Evolutionary conservation across 164 flowering plant genomes (phyloP).

Genomic region (Houttuynia cordata): DNA sequence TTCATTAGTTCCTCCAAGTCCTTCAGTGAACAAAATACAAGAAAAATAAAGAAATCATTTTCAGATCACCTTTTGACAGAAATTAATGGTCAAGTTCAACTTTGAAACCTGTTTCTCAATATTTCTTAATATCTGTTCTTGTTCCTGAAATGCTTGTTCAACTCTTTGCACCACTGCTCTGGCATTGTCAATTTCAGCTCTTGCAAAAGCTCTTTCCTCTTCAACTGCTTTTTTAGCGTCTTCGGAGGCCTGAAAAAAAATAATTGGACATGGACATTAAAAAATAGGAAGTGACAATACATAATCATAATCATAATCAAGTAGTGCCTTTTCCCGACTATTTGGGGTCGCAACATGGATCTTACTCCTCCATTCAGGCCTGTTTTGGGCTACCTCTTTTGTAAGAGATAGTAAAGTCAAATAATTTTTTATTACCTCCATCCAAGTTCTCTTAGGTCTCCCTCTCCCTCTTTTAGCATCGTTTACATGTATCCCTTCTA

Average conservation of each 20-base stretch:
- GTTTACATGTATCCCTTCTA: no score
- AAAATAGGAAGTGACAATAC: no score
- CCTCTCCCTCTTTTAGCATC: no score
- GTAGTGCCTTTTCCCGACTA: no score
- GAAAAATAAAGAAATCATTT: not conserved
- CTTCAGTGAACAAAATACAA: constrained; percentile 15
- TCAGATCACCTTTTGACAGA: not conserved
- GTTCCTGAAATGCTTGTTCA: constrained; percentile 82
- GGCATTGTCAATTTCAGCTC: constrained; percentile 93
- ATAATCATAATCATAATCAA: no score
- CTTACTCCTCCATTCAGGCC: no score
- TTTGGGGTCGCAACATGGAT: no score
- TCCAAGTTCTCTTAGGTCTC: no score
- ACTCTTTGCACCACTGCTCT: constrained; percentile 85
- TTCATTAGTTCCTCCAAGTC: constrained; percentile 65
- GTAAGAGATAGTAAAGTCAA: no score
- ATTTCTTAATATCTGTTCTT: constrained; percentile 49
- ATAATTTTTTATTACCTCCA: no score
- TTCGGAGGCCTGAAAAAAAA: constrained; percentile 63
- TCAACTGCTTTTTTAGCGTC: constrained; percentile 81
- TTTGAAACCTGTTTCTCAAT: constrained; percentile 70
- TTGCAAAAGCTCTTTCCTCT: constrained; percentile 94
- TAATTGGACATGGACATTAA: no score
- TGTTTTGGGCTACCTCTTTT: no score
- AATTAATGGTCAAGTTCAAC: not conserved